Conservation (phyloP, 2,329 filamentous ascomycete genomes). For the Paraconiothyrium sp. region DNA sequence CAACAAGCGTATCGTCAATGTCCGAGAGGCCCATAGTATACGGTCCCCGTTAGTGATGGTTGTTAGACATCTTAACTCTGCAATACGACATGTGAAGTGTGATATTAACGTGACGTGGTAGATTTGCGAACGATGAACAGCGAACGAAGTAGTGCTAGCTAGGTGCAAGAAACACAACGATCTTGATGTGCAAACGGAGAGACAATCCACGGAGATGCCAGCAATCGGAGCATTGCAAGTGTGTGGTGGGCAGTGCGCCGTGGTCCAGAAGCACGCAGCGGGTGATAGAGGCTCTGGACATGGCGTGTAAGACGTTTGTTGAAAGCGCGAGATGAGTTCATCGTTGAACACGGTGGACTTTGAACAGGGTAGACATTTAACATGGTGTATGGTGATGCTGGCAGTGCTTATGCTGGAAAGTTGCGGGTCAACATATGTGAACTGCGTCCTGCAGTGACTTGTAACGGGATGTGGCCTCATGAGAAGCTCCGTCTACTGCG, state of each 20-base stretch:
- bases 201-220: not conserved
- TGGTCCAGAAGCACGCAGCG: not conserved
- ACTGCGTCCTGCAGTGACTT: not conserved
- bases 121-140: not conserved
- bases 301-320: too few species aligned
- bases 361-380: not conserved
- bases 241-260: not conserved
- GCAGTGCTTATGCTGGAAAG: not conserved
- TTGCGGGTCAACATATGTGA: not conserved
- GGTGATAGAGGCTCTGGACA: not conserved
- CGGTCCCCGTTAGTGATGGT: not conserved
- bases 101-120: constrained; percentile 22
- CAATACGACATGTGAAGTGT: not conserved
- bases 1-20: too few species aligned
- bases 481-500: not conserved
- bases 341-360: too few species aligned
- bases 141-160: constrained; percentile 18
- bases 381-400: not conserved
- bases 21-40: not conserved
- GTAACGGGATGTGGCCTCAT: not conserved
- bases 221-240: not conserved
- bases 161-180: constrained; percentile 2
- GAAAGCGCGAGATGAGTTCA: too few species aligned
- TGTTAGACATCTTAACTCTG: not conserved
- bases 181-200: not conserved